Percentiles rank a stretch among this genome's conserved stretches.
Conservation (phyloP, 176 grass and related monocot genomes). For the Oryza officinalis region DNA sequence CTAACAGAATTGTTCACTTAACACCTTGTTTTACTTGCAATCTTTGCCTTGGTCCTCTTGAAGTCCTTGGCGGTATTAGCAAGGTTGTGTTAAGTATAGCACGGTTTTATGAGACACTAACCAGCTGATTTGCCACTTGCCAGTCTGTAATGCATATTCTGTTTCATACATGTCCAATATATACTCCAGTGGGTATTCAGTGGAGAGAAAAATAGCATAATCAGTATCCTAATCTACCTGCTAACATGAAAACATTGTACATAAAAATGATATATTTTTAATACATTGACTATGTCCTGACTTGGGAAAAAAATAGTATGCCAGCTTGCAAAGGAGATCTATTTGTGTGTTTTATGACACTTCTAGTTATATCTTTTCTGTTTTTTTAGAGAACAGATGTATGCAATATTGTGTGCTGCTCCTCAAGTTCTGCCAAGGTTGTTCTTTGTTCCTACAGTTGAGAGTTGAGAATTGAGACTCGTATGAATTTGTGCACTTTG, state of each 20-base stretch:
- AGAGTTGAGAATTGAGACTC: neutral
- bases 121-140: neutral
- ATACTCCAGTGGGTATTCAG: neutral
- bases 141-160: slow-evolving; percentile 6
- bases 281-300: neutral
- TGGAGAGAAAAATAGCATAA: neutral
- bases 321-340: neutral
- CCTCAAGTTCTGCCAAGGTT: neutral
- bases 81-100: slow-evolving; percentile 19
- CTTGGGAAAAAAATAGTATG: neutral
- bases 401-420: neutral
- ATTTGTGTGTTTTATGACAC: neutral
- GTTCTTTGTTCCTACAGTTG: neutral
- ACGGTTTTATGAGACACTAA: slow-evolving; percentile 21
- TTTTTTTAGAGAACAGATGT: neutral
- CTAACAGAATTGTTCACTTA: slow-evolving; percentile 37
- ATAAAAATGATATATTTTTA: neutral
- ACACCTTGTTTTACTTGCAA: slow-evolving; percentile 45
- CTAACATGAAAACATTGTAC: slow-evolving; percentile 12
- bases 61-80: slow-evolving; percentile 45
- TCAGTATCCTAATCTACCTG: neutral
- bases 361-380: neutral
- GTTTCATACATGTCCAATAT: neutral
- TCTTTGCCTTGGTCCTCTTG: slow-evolving; percentile 5
- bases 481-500: neutral